Conservation (phyloP, 164 flowering plant species). For the Houttuynia cordata region DNA sequence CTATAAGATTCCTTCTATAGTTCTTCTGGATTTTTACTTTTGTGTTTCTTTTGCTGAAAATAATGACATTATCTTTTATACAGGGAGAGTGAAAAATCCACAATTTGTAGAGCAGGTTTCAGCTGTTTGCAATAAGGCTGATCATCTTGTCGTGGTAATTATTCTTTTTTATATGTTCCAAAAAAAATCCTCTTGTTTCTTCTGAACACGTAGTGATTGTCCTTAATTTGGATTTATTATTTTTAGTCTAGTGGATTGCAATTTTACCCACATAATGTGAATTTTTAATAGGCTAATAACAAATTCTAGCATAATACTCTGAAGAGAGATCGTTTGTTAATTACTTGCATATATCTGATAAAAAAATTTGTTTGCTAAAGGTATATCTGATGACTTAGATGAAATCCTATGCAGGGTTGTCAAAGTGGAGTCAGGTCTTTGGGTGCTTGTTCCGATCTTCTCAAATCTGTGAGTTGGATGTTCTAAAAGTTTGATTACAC, state of each 20-base stretch:
- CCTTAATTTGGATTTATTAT: neutral
- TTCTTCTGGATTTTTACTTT: neutral
- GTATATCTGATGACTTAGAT: too few relatives aligned
- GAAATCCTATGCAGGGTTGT: slow-evolving; percentile 43
- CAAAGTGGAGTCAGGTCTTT: slow-evolving; percentile 72
- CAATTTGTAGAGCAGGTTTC: slow-evolving; percentile 55
- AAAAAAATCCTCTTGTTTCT: too few relatives aligned
- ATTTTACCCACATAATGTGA: too few relatives aligned
- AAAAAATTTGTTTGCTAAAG: too few relatives aligned
- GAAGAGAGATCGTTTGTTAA: neutral
- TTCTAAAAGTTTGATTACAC: neutral
- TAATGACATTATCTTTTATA: neutral
- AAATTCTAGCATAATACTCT: too few relatives aligned
- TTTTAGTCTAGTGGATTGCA: neutral
- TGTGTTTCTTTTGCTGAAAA: neutral
- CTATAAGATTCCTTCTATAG: neutral
- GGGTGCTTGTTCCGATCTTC: slow-evolving; percentile 48
- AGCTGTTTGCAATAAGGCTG: slow-evolving; percentile 43
- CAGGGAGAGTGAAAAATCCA: slow-evolving; percentile 78
- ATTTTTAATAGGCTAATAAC: too few relatives aligned
- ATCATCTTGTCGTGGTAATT: slow-evolving; percentile 63
- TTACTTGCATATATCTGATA: neutral
- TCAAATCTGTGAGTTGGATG: slow-evolving; percentile 34
- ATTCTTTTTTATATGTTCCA: neutral
- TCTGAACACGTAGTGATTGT: too few relatives aligned